Percentiles rank a stretch among this genome's conserved stretches.
Evolutionary conservation across 2,329 filamentous ascomycete species (phyloP).

Genomic region (Penicillium sp.): DNA sequence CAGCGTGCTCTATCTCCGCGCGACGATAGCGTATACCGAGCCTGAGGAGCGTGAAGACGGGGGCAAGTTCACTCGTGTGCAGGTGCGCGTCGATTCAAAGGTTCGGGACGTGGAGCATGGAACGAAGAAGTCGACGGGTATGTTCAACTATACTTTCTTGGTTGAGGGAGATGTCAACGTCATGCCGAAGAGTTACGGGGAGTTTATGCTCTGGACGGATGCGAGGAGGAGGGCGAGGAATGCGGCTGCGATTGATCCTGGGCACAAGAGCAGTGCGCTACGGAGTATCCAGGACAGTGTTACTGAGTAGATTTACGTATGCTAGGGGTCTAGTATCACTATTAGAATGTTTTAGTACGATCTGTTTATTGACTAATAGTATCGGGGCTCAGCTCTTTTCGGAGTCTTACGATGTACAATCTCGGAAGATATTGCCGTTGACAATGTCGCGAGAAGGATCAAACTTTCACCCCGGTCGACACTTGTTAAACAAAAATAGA

Average conservation of each 20-base stretch:
- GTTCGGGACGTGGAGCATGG: constrained; percentile 71
- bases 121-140: constrained; percentile 64
- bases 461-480: too few species aligned
- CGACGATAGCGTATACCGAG: constrained; percentile 70
- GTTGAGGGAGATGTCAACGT: constrained; percentile 65
- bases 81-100: constrained; percentile 69
- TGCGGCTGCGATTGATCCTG: constrained; percentile 46
- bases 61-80: constrained; percentile 60
- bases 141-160: constrained; percentile 73
- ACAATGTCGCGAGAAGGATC: too few species aligned
- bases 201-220: constrained; percentile 66
- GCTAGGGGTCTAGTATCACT: neutral
- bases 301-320: constrained; percentile 32
- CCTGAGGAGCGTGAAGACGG: constrained; percentile 49
- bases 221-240: constrained; percentile 56
- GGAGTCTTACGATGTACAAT: too few species aligned
- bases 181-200: constrained; percentile 62
- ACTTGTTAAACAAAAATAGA: too few species aligned
- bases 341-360: neutral
- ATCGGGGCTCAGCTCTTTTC: neutral
- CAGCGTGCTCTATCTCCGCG: constrained; percentile 70
- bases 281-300: constrained; percentile 37
- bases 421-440: too few species aligned
- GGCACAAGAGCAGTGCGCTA: constrained; percentile 34
- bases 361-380: neutral